Percentiles rank a stretch among this genome's conserved stretches.
These are phyloP conservation scores for Ogataea allantospora DNA, from an alignment of 805 yeast species.

Conservation along the genomic window DNA sequence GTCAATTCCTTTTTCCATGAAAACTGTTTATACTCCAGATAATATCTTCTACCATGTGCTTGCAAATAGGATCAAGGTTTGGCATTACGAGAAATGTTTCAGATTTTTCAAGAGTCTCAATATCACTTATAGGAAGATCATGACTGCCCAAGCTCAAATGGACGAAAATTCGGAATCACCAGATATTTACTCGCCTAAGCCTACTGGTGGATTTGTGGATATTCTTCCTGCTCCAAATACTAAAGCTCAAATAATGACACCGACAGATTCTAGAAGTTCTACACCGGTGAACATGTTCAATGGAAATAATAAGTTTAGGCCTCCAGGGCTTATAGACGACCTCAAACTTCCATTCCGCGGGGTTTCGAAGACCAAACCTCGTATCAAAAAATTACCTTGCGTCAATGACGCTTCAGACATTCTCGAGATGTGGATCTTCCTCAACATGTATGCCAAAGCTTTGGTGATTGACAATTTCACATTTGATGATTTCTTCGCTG, in stretches of 20 bases:
- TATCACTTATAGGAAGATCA: conserved; percentile 38
- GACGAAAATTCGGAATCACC: conserved; percentile 6
- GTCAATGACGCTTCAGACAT: conserved; percentile 39
- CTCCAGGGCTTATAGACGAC: conserved; percentile 31
- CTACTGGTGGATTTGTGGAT: conserved; percentile 18
- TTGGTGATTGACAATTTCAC: conserved; percentile 69
- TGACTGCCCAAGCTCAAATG: conserved; percentile 26
- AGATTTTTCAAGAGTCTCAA: conserved; percentile 52
- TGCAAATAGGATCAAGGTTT: conserved; percentile 49
- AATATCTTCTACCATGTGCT: conserved; percentile 49
- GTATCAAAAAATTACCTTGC: conserved; percentile 23
- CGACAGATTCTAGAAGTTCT: conserved; percentile 19
- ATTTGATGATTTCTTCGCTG: conserved; percentile 72
- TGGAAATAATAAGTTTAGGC: conserved; percentile 10
- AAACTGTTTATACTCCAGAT: conserved; percentile 37
- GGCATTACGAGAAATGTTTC: conserved; percentile 59
- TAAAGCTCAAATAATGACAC: conserved; percentile 13
- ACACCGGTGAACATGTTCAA: conserved; percentile 15
- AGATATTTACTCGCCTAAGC: conserved; percentile 8
- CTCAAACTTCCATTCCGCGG: conserved; percentile 30
- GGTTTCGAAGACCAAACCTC: conserved; percentile 26
- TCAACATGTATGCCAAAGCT: conserved; percentile 67
- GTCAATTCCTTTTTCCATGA: conserved; percentile 40
- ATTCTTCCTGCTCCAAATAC: conserved; percentile 23
- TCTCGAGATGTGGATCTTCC: conserved; percentile 71